phyloP scores from a whole-genome alignment of 768 basidiomycete species.

The Melanogaster broomeanus region DNA sequence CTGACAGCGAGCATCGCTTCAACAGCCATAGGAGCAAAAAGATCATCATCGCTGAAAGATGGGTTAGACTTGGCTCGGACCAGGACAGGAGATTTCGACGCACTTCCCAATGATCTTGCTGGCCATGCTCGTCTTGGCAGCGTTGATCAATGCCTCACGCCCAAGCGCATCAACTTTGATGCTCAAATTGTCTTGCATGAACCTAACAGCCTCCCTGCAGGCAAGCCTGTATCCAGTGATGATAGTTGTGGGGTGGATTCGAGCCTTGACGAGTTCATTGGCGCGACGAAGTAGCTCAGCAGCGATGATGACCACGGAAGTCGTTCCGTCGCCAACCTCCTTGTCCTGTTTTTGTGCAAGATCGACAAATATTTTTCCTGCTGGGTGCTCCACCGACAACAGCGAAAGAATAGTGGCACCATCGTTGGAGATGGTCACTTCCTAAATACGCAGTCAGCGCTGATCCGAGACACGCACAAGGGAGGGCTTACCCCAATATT shows the following conservation, averaged over 20 bases:
- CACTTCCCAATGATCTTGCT: conserved; percentile 98
- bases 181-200: conserved; percentile 96
- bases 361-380: conserved; percentile 96
- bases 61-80: conserved; percentile 1
- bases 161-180: conserved; percentile 94
- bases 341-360: conserved; percentile 99
- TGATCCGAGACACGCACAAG: not conserved
- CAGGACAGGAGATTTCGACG: conserved; percentile 34
- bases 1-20: conserved; percentile 98
- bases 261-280: conserved; percentile 96
- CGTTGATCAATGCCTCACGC: conserved; percentile 88
- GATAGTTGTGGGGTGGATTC: conserved; percentile 98
- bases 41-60: conserved; percentile 81
- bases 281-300: conserved; percentile 96
- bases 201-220: conserved; percentile 95
- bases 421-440: conserved; percentile 99
- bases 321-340: conserved; percentile 99
- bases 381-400: conserved; percentile 93
- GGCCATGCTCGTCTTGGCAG: conserved; percentile 97
- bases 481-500: conserved; percentile 81
- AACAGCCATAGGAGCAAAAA: conserved; percentile 98
- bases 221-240: conserved; percentile 98
- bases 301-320: conserved; percentile 96
- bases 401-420: conserved; percentile 98
- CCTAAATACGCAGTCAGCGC: conserved; percentile 48